Evolutionary conservation across 2,329 filamentous ascomycete genomes (phyloP), one percentile per base, ranked within the genome.

Genomic region (Beauveria asiatica): DNA sequence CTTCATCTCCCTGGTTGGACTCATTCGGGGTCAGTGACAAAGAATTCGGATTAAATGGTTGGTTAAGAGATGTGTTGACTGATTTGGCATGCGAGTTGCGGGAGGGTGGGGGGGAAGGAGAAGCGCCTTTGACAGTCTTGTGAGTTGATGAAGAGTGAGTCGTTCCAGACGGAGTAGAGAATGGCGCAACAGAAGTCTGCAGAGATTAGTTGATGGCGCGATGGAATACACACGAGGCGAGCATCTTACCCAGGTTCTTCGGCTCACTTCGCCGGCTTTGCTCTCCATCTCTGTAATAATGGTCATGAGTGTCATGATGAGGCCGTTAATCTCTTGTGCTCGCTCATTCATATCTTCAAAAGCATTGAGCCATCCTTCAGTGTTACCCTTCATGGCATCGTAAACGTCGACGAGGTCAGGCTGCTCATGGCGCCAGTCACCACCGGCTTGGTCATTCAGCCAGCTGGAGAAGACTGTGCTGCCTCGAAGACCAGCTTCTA

Each of bases 331-430:
- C 49, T 83, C 81, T 63, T 87, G 83, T 16, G 87, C 86, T 68
- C 88, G 90, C 23, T 82, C 82, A 69, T 91, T 86, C 62, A 97
- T 79, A 59, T 88, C 87, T 58, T 85, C 81, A 68, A 96, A 87
- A 7, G 91, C 91, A 60, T 86, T 85, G 61, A 87, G 84, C 93
- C 93, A 97, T 48, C 92, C 92, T 64, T 95, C 89, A 9, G 92
- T 87, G 67, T 97, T 97, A 39, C 90, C 90, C 68, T 89, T 88
- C 92, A 97, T 97, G 42, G 92, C 91, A 45, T 87, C 83, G 66
- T 89, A 94, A 21, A 96, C 90, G 51, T 89, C 86, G 41, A 82
- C 79, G 51, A 87, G 77, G 52, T 84, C 80, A 2, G 81, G 78
- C 23, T 89, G 82, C 52, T 87, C 84, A 56, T 80, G 74, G 60